Evolutionary conservation across 768 basidiomycete species (phyloP), one percentile per base, ranked within the genome.

Genomic region (Suillus placidus): DNA sequence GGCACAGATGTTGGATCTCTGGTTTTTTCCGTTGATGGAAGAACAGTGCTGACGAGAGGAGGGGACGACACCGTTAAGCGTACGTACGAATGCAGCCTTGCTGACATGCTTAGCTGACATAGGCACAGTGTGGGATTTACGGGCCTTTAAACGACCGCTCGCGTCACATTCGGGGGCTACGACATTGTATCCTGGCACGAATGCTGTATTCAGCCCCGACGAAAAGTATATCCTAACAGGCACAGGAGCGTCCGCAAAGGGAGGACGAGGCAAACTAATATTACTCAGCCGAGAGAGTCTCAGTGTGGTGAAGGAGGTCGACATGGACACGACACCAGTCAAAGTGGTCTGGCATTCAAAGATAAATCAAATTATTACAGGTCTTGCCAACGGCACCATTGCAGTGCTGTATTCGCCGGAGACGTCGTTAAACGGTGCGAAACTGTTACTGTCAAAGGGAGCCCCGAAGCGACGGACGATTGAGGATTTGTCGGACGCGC

Each of bases 21-120:
- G 54, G 86, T 87, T 14, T 99, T 97, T 75, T 93, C 94, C 10
- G 85, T 95, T 58, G 97, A 99, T 72, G 92, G 93, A 2, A 83
- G 85, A 66, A 93, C 92, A 26, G 78, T 99, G 38, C 84, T 95
- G 64, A 96, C 94, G 7, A 83, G 97, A 71, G 95, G 97, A 47
- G 94, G 93, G 1, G 97, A 99, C 79, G 91, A 96, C 74, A 97
- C 95, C 2, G 91, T 98, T 64, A 99, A 99, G 80, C 77, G 97
- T 97, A 78, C 69, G 94, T 87, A 55, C 66, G 56, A n/a, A 54
- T 70, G 66, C 61, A 26, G 23, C 30, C 38, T 52, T 30, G 12
- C 34, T 52, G 43, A 10, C 16, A 30, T 61, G 35, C 61, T 55
- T 32, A 54, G 61, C 47, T 65, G 63, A 62, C 66, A 42, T 5